Percentiles rank a stretch among this genome's conserved stretches.
These are phyloP conservation scores for Coniferiporia sulphurascens DNA, from an alignment of 1,284 basidiomycete genomes.

Conservation along the genomic window DNA sequence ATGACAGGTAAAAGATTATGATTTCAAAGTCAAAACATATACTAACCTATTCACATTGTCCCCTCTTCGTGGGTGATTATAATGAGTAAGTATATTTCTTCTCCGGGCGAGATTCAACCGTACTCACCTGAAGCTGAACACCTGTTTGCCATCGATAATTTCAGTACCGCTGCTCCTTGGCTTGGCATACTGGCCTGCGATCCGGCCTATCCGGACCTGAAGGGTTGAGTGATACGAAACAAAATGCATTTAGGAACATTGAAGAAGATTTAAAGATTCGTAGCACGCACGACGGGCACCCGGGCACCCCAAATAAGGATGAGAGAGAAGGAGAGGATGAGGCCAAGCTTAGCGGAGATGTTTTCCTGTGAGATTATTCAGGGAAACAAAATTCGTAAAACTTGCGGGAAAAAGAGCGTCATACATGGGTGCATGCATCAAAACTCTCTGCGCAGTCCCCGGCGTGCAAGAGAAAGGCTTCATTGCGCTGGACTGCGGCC, in stretches of 20 bases:
- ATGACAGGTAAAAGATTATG: slow-evolving; percentile 1
- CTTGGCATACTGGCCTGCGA: slow-evolving; percentile 96
- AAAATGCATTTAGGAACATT: not conserved
- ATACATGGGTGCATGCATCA: slow-evolving; percentile 82
- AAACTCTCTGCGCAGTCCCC: slow-evolving; percentile 97
- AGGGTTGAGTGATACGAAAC: not conserved
- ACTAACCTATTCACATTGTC: slow-evolving; percentile 91
- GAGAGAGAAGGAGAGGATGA: slow-evolving; percentile 93
- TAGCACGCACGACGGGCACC: slow-evolving; percentile 69
- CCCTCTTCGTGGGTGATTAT: slow-evolving; percentile 49
- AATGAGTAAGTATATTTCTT: not conserved
- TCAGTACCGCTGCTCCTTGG: slow-evolving; percentile 88
- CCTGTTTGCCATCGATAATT: slow-evolving; percentile 61
- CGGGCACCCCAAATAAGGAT: slow-evolving; percentile 93
- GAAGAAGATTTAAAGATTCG: not conserved
- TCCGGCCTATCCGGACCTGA: slow-evolving; percentile 82
- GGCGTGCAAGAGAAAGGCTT: slow-evolving; percentile 93
- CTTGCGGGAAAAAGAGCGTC: slow-evolving; percentile 23
- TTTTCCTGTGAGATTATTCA: slow-evolving; percentile 56
- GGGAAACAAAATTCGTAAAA: not conserved
- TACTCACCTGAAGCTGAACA: slow-evolving; percentile 73
- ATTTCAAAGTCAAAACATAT: slow-evolving; percentile 12
- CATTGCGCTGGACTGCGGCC: slow-evolving; percentile 73
- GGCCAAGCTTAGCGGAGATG: slow-evolving; percentile 89
- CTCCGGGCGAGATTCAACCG: not conserved